Evolutionary conservation across 352 stramenopile genomes (phyloP), one percentile per base, ranked within the genome.

Genomic region (Globisporangium spiculum): DNA sequence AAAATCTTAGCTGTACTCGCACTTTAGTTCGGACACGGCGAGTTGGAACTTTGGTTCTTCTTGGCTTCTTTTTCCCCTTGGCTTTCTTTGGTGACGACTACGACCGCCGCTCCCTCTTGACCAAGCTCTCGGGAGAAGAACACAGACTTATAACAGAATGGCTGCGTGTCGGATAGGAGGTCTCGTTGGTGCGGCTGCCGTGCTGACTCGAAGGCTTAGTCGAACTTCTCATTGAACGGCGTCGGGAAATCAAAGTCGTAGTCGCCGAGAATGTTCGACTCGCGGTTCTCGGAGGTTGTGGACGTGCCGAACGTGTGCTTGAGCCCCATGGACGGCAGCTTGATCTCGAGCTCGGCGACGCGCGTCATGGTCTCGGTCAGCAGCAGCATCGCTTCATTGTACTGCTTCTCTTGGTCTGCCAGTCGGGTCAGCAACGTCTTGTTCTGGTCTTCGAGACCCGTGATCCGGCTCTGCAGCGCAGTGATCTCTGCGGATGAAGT

Each of bases 341-440:
- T 84, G 32, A 92, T 88, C 73, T 95, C 88, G 72, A 95, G 87
- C 70, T 95, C 84, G 8, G 86, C 86, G 34, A 95, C 81, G 60
- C 88, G 84, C 30, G 88, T 93, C 85, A 95, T 93, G 46, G 88
- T 95, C 62, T 91, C 86, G 10, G 84, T 93, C 24, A 95, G 75
- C 66, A 95, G 68, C 68, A 95, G 74, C 88, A 94, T 95, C 26
- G 85, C 86, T 67, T 95, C 84, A 60, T 91, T 86, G 75, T 95
- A 93, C 69, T 95, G 88, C 54, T 89, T 91, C 76, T 95, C 84
- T 72, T 94, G 86, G 50, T 93, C 81, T 0, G 74, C 73, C 48
- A 93, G 74, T 24, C 86, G 84, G 16, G 73, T 89, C 64, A 90
- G 74, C 9, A 95, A 70, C 52, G 84, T 69, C 60, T 89, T 86